Percentiles rank a stretch among this genome's conserved stretches.
Evolutionary conservation across 805 yeast species (phyloP).

Genomic region (Pichia gijzeniarum): DNA sequence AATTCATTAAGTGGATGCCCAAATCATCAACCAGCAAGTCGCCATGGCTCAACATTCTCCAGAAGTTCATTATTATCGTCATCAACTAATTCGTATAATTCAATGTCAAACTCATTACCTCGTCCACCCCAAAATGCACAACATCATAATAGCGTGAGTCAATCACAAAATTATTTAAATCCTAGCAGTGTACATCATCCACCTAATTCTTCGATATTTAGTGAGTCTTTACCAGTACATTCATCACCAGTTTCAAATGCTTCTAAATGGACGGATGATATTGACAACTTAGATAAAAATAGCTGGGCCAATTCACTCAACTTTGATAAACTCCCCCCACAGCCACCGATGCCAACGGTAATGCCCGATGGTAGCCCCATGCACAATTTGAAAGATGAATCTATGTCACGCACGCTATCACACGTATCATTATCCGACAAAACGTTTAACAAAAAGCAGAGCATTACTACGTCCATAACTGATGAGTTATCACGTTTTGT

Average conservation of each 20-base stretch:
- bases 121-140: constrained; percentile 1
- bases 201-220: neutral
- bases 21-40: neutral
- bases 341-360: constrained; percentile 43
- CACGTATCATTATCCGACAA: neutral
- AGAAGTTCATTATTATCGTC: constrained; percentile 4
- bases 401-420: neutral
- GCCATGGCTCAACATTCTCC: constrained; percentile 5
- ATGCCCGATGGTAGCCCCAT: constrained; percentile 20
- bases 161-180: too few relatives aligned
- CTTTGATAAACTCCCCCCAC: constrained; percentile 42
- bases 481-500: too few relatives aligned
- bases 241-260: neutral
- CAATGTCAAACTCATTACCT: constrained; percentile 1
- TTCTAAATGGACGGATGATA: neutral
- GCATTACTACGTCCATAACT: neutral
- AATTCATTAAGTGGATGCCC: constrained; percentile 11
- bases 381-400: neutral
- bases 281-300: neutral
- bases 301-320: neutral
- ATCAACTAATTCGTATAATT: constrained; percentile 1
- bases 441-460: neutral
- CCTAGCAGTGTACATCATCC: neutral
- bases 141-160: neutral
- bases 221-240: neutral